Base-by-base conservation (phyloP, 768 basidiomycete species). In the Sporobolomyces pararoseus region DNA sequence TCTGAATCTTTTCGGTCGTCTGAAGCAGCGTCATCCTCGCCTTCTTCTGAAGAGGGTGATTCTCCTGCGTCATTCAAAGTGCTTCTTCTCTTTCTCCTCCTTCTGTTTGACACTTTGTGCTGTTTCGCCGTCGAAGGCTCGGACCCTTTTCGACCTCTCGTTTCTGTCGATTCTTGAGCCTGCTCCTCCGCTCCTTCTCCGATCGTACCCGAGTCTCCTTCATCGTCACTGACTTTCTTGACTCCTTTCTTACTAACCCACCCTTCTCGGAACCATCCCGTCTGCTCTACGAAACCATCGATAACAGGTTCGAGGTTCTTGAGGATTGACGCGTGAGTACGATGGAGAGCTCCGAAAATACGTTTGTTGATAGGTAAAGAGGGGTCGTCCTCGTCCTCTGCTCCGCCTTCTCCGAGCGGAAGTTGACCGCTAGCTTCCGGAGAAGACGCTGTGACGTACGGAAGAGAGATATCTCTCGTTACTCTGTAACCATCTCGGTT, bases 401-500 rank as follows among this genome's bases (percentile, higher is more conserved):
- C 39, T 35, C 31, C 29, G 31, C 34, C 51, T 27, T 27, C 68
- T 5, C 31, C 68, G 23, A 27, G 34, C 14, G 46, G 46, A 21
- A 53, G n/a, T 25, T 47, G 29, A 19, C 58, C 66, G n/a, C 29
- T 6, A 10, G 62, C 66, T 42, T 68, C 62, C 25, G 65, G 53
- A 23, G 63, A 61, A 2, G 42, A 32, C 2, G 53, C 55, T 10
- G 66, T 66, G 2, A 71, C 61, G 78, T 94, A 95, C 2, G 91
- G 91, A 39, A 96, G 80, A 0, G 90, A 89, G 19, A 91, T 86
- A 76, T 96, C 91, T 31, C 88, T 83, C 2, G 89, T 91, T 50
- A 89, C 86, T 29, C 92, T 90, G 78, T 91, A 95, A 75, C 92
- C 91, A 83, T 91, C 90, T 79, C 89, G 86, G 78, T 96, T 96